phyloP scores from a whole-genome alignment of 495 filamentous ascomycete genomes.

The Aspergillus taichungensis region DNA sequence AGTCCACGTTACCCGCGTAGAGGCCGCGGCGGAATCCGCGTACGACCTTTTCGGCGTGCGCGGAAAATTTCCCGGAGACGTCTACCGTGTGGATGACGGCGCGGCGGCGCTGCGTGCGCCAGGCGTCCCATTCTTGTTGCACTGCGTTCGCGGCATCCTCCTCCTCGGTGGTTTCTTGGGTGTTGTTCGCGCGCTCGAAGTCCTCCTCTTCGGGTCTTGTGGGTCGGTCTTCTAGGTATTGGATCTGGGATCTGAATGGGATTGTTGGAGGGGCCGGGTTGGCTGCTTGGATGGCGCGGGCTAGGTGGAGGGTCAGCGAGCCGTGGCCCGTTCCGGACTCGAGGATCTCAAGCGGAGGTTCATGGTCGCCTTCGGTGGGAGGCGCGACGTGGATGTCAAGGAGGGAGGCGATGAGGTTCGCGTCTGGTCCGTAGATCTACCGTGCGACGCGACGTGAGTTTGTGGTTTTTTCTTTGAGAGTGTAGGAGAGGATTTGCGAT shows the following conservation, averaged over 20 bases:
- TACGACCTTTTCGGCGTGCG: conserved; percentile 51
- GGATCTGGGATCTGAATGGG: conserved; percentile 28
- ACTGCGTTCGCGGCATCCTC: conserved; percentile 4
- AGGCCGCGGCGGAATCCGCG: conserved; percentile 58
- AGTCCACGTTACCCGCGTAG: conserved; percentile 58
- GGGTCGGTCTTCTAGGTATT: conserved; percentile 12
- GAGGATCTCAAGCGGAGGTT: conserved; percentile 52
- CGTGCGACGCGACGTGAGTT: not conserved
- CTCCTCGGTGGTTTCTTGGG: not conserved
- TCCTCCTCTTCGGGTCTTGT: not conserved
- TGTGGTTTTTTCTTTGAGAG: not conserved
- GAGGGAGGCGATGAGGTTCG: conserved; percentile 60
- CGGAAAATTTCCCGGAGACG: conserved; percentile 46
- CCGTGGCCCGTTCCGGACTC: conserved; percentile 79
- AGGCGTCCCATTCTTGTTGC: conserved; percentile 32
- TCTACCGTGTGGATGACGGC: conserved; percentile 70
- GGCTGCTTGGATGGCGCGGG: conserved; percentile 65
- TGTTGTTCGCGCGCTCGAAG: not conserved
- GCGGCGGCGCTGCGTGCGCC: conserved; percentile 46
- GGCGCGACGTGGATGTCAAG: conserved; percentile 59
- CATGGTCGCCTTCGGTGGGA: conserved; percentile 19
- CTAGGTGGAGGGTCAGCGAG: conserved; percentile 61
- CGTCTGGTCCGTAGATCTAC: conserved; percentile 66
- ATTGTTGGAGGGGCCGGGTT: conserved; percentile 42
- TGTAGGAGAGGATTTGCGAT: not conserved